Evolutionary conservation across 345 rosid genomes (phyloP).

Genomic region (Salix exigua): DNA sequence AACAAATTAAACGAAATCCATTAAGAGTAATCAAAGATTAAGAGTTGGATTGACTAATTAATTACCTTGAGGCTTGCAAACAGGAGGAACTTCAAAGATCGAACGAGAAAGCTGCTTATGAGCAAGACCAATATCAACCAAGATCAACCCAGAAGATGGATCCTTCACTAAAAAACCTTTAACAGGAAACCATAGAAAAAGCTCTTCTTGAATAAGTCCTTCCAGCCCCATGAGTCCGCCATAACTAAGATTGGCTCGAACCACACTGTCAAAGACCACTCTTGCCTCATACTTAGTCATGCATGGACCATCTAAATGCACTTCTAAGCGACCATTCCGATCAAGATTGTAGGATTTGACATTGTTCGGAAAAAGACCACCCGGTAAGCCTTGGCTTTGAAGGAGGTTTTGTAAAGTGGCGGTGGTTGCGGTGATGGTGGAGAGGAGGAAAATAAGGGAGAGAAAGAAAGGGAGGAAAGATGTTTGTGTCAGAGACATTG

Average conservation of each 20-base stretch:
- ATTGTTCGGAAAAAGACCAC: constrained; percentile 68
- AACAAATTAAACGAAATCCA: background rate
- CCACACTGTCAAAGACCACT: constrained; percentile 60
- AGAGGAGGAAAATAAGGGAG: constrained; percentile 21
- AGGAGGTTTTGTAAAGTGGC: constrained; percentile 57
- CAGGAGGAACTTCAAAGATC: constrained; percentile 86
- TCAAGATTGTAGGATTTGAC: constrained; percentile 55
- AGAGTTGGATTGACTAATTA: no score
- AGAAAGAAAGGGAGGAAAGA: constrained; percentile 19
- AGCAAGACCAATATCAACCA: constrained; percentile 81
- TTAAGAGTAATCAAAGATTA: background rate
- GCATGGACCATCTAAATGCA: constrained; percentile 60
- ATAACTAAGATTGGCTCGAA: constrained; percentile 74
- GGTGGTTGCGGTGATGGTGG: constrained; percentile 12
- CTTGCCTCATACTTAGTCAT: constrained; percentile 70
- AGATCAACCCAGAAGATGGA: constrained; percentile 74
- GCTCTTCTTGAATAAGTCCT: constrained; percentile 77
- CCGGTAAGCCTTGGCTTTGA: constrained; percentile 71
- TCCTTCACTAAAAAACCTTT: constrained; percentile 71
- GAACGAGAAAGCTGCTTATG: constrained; percentile 73
- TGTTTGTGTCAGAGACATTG: constrained; percentile 31
- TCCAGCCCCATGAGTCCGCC: constrained; percentile 77
- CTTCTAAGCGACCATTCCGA: constrained; percentile 54
- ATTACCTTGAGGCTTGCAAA: constrained; percentile 60
- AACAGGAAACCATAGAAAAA: constrained; percentile 82